phyloP scores from a whole-genome alignment of 2,329 filamentous ascomycete species.

The Pseudofabraea citricarpa region DNA sequence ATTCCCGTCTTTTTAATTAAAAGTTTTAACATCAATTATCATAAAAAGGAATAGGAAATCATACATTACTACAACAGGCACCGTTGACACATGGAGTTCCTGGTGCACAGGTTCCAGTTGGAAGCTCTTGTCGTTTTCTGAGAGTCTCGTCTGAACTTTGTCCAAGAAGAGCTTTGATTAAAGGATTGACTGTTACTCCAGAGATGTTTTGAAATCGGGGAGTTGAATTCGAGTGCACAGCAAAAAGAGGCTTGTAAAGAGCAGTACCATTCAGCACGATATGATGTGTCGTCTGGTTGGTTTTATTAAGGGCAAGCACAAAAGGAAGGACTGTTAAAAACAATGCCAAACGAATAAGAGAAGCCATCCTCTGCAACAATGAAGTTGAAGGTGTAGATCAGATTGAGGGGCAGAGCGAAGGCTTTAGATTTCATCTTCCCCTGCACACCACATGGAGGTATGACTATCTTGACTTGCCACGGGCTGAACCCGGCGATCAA shows the following conservation, averaged over 20 bases:
- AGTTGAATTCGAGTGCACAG: constrained; percentile 3
- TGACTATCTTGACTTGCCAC: too few relatives aligned
- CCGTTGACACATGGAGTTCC: constrained; percentile 17
- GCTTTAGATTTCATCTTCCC: too few relatives aligned
- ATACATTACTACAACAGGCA: constrained; percentile 17
- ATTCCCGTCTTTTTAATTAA: neutral
- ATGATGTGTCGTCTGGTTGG: too few relatives aligned
- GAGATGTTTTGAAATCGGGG: constrained; percentile 3
- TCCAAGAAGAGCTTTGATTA: neutral
- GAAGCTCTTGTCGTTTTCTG: neutral
- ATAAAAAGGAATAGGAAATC: neutral
- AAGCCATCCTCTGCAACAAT: too few relatives aligned
- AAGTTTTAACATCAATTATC: neutral
- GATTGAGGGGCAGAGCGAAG: too few relatives aligned
- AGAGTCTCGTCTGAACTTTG: neutral
- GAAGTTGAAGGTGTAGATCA: too few relatives aligned
- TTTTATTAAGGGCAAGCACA: too few relatives aligned
- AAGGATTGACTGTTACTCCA: neutral
- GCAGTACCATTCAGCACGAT: too few relatives aligned
- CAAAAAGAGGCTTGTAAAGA: constrained; percentile 1
- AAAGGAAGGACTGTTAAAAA: too few relatives aligned
- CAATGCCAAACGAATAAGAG: too few relatives aligned
- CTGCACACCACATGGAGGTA: too few relatives aligned
- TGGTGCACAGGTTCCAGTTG: constrained; percentile 10
- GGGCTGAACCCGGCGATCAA: too few relatives aligned